phyloP scores from a whole-genome alignment of 176 grass and related monocot species.

The Raddia guianensis region DNA sequence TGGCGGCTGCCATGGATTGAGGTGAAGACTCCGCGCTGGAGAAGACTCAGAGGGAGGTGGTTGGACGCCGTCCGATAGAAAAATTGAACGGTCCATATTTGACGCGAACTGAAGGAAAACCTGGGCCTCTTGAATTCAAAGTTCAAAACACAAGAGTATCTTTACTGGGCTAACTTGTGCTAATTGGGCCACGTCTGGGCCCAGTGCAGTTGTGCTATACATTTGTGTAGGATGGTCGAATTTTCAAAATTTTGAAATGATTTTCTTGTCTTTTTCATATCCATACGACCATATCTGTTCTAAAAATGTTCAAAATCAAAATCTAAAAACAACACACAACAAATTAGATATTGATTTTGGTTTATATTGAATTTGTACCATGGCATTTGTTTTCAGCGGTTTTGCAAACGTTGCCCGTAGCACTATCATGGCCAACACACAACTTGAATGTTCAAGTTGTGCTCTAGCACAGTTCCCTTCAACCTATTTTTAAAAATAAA shows the following conservation, averaged over 20 bases:
- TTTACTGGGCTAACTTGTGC: neutral
- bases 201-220: neutral
- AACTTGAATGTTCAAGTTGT: no score
- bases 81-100: neutral
- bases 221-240: neutral
- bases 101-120: neutral
- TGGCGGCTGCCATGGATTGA: conserved; percentile 21
- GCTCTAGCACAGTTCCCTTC: no score
- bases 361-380: no score
- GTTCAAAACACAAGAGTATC: neutral
- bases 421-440: no score
- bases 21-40: neutral
- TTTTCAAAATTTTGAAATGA: neutral
- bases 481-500: no score
- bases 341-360: no score
- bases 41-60: neutral
- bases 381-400: no score
- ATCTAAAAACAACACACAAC: no score
- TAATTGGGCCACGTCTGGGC: neutral
- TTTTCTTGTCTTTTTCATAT: neutral
- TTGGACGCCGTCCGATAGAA: neutral
- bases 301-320: neutral
- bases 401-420: no score
- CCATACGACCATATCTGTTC: neutral
- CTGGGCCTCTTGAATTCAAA: no score